Conservation (phyloP, 495 filamentous ascomycete species). For the Elasticomyces elasticus region DNA sequence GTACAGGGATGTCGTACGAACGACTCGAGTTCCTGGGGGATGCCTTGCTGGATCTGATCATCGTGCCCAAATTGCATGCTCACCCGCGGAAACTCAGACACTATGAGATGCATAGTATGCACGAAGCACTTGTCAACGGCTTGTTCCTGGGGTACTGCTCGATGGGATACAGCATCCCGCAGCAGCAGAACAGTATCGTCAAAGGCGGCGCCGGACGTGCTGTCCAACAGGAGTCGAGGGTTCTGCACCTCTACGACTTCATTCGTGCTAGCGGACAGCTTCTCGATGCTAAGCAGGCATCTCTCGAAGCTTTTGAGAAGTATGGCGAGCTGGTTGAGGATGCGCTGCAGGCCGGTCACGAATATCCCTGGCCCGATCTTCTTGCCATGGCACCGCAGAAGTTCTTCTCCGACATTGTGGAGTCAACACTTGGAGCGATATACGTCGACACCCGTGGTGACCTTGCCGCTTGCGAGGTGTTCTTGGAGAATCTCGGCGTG, state of each 20-base stretch:
- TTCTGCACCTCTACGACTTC: conserved; percentile 15
- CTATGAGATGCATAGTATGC: conserved; percentile 61
- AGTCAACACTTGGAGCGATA: conserved; percentile 71
- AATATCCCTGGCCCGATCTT: conserved; percentile 71
- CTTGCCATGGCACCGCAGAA: conserved; percentile 58
- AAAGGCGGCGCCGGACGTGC: conserved; percentile 34
- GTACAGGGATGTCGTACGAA: conserved; percentile 58
- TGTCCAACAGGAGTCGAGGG: conserved; percentile 40
- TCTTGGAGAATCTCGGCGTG: conserved; percentile 57
- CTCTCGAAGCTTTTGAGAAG: conserved; percentile 39
- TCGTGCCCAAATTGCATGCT: conserved; percentile 46
- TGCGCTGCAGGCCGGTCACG: conserved; percentile 37
- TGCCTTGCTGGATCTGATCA: conserved; percentile 68
- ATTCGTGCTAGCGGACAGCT: conserved; percentile 11
- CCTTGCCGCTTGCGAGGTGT: conserved; percentile 42
- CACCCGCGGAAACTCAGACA: conserved; percentile 41
- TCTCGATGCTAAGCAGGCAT: conserved; percentile 26
- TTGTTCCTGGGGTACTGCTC: conserved; percentile 81
- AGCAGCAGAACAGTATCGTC: conserved; percentile 27
- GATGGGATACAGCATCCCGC: conserved; percentile 42
- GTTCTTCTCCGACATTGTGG: conserved; percentile 78
- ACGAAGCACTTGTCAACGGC: conserved; percentile 70
- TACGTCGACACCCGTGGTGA: conserved; percentile 67
- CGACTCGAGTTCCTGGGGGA: conserved; percentile 89
- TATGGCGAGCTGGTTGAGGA: conserved; percentile 42